Conservation (phyloP, 1,139 yeast species). For the Cylindricascospora bacillispora region DNA sequence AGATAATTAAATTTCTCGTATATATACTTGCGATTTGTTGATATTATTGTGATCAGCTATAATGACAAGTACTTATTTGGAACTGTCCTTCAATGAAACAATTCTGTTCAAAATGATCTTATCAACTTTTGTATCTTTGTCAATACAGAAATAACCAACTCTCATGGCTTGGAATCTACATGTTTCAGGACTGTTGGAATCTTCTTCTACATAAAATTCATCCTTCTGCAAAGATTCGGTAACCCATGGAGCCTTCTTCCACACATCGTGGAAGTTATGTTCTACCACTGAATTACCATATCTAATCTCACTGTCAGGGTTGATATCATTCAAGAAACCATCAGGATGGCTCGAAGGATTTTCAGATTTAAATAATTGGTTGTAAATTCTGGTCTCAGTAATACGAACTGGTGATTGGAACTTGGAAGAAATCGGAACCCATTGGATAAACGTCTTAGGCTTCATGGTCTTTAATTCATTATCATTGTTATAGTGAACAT, state of each 20-base stretch:
- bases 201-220: slow-evolving; percentile 58
- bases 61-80: slow-evolving; percentile 10
- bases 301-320: slow-evolving; percentile 63
- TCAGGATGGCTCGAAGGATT: slow-evolving; percentile 84
- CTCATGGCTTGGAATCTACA: slow-evolving; percentile 96
- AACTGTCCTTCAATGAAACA: slow-evolving; percentile 69
- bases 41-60: no score
- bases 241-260: slow-evolving; percentile 65
- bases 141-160: slow-evolving; percentile 91
- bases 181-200: slow-evolving; percentile 55
- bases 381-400: slow-evolving; percentile 73
- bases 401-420: slow-evolving; percentile 50
- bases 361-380: slow-evolving; percentile 80
- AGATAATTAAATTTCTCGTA: no score
- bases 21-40: no score
- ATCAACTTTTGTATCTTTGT: slow-evolving; percentile 55
- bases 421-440: slow-evolving; percentile 70
- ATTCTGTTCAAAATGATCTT: slow-evolving; percentile 69
- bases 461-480: slow-evolving; percentile 38
- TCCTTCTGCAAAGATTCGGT: slow-evolving; percentile 44
- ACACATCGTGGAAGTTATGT: slow-evolving; percentile 58
- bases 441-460: slow-evolving; percentile 93
- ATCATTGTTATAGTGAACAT: slow-evolving; percentile 70
- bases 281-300: slow-evolving; percentile 61
- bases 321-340: slow-evolving; percentile 76